These are phyloP conservation scores for Leccinellum rugosiceps DNA, from an alignment of 768 basidiomycete genomes.

Conservation along the genomic window DNA sequence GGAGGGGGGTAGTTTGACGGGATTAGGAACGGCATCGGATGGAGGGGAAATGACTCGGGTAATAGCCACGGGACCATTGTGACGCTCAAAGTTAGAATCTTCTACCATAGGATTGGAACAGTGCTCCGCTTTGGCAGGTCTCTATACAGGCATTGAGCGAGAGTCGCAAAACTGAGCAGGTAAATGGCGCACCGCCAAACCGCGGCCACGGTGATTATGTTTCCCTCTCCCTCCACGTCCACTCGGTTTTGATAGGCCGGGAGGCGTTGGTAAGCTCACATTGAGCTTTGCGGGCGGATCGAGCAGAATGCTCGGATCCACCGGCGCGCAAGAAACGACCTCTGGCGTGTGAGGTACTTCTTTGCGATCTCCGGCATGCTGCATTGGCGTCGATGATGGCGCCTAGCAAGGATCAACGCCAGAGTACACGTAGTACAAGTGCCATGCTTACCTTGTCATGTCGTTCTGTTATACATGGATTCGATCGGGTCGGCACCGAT, in stretches of 20 bases:
- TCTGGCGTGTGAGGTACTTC: neutral
- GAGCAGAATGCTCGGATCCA: neutral
- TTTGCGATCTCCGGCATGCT: neutral
- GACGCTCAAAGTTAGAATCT: neutral
- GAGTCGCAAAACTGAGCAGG: neutral
- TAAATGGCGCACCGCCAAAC: conserved; percentile 2
- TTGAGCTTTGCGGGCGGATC: neutral
- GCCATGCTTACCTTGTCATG: conserved; percentile 1
- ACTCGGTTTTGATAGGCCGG: conserved; percentile 5
- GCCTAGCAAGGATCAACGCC: conserved; percentile 4
- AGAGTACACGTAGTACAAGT: neutral
- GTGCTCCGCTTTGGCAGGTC: neutral
- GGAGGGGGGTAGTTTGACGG: conserved; percentile 11
- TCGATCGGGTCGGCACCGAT: neutral
- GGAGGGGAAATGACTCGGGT: conserved; percentile 9
- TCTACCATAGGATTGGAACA: neutral
- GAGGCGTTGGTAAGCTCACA: conserved; percentile 7
- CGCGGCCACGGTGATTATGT: neutral
- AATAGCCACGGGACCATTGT: neutral
- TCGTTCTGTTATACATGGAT: neutral
- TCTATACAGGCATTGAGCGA: conserved; percentile 3
- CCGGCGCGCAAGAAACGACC: neutral
- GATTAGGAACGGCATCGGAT: neutral
- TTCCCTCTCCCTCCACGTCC: neutral
- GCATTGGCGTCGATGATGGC: conserved; percentile 2